Conservation (phyloP, 164 flowering plant species). For the Vitis rotundifolia region DNA sequence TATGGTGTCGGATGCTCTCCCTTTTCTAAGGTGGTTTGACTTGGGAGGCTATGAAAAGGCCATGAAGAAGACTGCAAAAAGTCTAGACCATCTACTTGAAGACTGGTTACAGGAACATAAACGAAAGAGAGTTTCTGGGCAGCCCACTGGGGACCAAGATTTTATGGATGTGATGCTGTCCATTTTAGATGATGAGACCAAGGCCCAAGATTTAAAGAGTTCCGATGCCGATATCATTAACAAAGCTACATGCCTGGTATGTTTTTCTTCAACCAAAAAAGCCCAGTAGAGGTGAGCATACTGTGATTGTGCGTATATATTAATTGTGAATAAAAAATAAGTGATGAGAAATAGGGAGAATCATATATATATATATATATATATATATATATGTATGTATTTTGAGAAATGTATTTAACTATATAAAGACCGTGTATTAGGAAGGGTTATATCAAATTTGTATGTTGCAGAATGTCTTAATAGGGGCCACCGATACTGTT, state of each 20-base stretch:
- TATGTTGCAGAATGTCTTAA: slow-evolving; percentile 13
- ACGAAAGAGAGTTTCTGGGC: background rate
- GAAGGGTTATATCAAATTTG: background rate
- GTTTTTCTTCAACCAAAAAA: background rate
- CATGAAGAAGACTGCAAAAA: slow-evolving; percentile 34
- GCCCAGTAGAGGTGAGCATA: background rate
- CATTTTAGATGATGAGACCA: background rate
- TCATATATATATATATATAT: too few relatives aligned
- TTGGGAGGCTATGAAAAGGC: slow-evolving; percentile 29
- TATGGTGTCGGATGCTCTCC: slow-evolving; percentile 29
- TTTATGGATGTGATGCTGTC: slow-evolving; percentile 31
- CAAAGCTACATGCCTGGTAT: slow-evolving; percentile 35
- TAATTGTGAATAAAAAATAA: background rate
- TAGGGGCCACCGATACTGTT: slow-evolving; percentile 18
- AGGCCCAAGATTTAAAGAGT: background rate
- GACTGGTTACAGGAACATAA: slow-evolving; percentile 38
- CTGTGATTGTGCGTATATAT: too few relatives aligned
- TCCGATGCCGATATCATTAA: slow-evolving; percentile 18
- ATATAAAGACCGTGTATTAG: too few relatives aligned
- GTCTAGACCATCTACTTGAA: slow-evolving; percentile 15
- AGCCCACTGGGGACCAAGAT: slow-evolving; percentile 16
- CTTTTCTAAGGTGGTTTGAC: slow-evolving; percentile 35
- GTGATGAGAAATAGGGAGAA: background rate
- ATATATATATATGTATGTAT: background rate
- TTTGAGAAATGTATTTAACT: too few relatives aligned